Evolutionary conservation across 805 yeast species (phyloP).

Genomic region (Candida koratica): DNA sequence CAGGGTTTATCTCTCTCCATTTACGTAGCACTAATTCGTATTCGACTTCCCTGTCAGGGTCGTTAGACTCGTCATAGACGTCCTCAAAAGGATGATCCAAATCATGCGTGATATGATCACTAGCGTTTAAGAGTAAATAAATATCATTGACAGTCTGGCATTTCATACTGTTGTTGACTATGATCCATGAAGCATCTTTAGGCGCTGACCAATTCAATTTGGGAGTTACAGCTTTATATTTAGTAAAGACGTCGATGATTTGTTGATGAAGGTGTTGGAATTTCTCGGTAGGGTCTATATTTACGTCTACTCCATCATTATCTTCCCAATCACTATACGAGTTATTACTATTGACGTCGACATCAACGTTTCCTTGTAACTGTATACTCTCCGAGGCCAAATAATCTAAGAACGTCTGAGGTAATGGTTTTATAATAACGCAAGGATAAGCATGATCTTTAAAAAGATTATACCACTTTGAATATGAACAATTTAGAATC

Average conservation of each 20-base stretch:
- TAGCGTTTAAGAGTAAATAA: slow-evolving; percentile 76
- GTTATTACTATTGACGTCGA: slow-evolving; percentile 45
- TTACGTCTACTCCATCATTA: slow-evolving; percentile 41
- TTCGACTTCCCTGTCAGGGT: slow-evolving; percentile 21
- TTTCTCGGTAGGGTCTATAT: slow-evolving; percentile 11
- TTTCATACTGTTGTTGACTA: slow-evolving; percentile 68
- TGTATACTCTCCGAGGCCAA: slow-evolving; percentile 25
- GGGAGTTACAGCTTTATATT: slow-evolving; percentile 66
- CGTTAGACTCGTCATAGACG: slow-evolving; percentile 18
- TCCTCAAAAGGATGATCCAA: slow-evolving; percentile 66
- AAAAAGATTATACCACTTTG: slow-evolving; percentile 31
- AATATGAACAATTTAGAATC: slow-evolving; percentile 31
- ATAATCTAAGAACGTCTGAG: slow-evolving; percentile 31
- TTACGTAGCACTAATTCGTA: slow-evolving; percentile 73
- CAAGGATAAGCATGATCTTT: slow-evolving; percentile 19
- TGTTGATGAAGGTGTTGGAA: slow-evolving; percentile 60
- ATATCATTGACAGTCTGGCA: slow-evolving; percentile 72
- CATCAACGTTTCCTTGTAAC: slow-evolving; percentile 16
- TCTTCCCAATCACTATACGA: slow-evolving; percentile 77
- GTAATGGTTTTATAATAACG: slow-evolving; percentile 29
- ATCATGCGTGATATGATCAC: slow-evolving; percentile 86
- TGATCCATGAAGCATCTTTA: slow-evolving; percentile 89
- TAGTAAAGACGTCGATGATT: slow-evolving; percentile 43
- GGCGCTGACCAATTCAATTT: slow-evolving; percentile 98
- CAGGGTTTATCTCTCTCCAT: slow-evolving; percentile 83